Percentiles rank a stretch among this genome's conserved stretches.
Evolutionary conservation across 352 stramenopile species (phyloP).

Genomic region (Phytophthora idaei): DNA sequence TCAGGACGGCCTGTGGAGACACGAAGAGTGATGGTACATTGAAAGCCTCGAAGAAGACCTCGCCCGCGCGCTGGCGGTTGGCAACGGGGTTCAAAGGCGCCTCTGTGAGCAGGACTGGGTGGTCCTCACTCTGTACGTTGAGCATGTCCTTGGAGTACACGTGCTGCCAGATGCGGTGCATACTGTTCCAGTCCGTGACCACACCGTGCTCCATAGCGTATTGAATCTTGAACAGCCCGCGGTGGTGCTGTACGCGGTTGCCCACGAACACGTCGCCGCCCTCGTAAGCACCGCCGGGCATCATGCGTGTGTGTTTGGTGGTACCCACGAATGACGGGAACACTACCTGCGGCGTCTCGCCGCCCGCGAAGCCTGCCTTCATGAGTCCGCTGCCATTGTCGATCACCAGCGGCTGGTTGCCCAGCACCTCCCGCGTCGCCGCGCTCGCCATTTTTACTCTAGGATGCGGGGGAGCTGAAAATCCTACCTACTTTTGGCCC

Average conservation of each 20-base stretch:
- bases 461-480: slow-evolving; percentile 7
- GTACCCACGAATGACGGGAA: slow-evolving; percentile 78
- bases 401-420: slow-evolving; percentile 88
- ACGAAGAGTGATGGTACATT: slow-evolving; percentile 89
- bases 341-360: slow-evolving; percentile 76
- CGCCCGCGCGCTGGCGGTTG: slow-evolving; percentile 78
- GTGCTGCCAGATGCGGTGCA: slow-evolving; percentile 91
- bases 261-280: slow-evolving; percentile 77
- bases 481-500: slow-evolving; percentile 14
- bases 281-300: slow-evolving; percentile 84
- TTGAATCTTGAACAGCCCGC: slow-evolving; percentile 82
- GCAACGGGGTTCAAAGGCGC: slow-evolving; percentile 75
- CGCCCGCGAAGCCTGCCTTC: slow-evolving; percentile 84
- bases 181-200: slow-evolving; percentile 83
- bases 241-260: slow-evolving; percentile 80
- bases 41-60: slow-evolving; percentile 90
- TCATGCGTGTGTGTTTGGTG: slow-evolving; percentile 85
- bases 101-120: slow-evolving; percentile 86
- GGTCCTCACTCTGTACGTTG: slow-evolving; percentile 86
- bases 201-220: slow-evolving; percentile 90
- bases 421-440: slow-evolving; percentile 53
- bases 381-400: slow-evolving; percentile 87
- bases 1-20: slow-evolving; percentile 85
- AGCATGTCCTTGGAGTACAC: slow-evolving; percentile 91
- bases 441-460: slow-evolving; percentile 44